Conservation (phyloP, 73 alveolate genomes). For the Uronychia binucleata region DNA sequence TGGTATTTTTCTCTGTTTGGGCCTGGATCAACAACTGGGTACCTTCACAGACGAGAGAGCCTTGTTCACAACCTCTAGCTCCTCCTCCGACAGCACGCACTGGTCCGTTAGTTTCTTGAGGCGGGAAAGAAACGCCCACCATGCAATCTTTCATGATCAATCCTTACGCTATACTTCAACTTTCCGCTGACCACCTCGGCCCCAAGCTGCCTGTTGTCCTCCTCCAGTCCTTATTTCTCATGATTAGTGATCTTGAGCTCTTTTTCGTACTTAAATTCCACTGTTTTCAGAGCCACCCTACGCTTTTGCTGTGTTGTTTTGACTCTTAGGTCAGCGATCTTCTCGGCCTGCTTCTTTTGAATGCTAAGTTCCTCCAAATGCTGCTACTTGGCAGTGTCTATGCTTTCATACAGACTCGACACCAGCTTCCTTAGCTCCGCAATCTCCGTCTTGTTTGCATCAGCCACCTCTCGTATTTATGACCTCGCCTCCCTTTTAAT, state of each 20-base stretch:
- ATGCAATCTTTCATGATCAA: background rate
- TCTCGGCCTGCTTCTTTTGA: background rate
- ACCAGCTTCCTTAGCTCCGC: background rate
- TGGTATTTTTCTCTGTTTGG: background rate
- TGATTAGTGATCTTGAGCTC: background rate
- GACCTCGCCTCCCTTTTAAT: background rate
- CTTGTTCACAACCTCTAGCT: background rate
- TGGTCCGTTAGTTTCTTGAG: background rate
- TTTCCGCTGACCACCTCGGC: background rate
- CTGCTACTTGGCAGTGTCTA: background rate
- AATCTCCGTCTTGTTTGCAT: background rate
- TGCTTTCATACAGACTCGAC: background rate
- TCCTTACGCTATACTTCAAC: background rate
- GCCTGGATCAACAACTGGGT: too few species aligned
- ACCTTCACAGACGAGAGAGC: too few species aligned
- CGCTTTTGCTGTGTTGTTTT: background rate
- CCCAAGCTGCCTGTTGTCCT: background rate
- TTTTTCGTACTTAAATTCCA: background rate
- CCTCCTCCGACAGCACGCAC: background rate
- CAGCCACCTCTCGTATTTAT: background rate
- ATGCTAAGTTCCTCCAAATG: background rate
- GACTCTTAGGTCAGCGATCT: background rate
- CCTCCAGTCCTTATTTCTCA: background rate
- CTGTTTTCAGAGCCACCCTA: background rate
- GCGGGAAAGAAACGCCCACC: background rate